Evolutionary conservation across 2,329 filamentous ascomycete species (phyloP).

Genomic region (Neocucurbitaria cava): DNA sequence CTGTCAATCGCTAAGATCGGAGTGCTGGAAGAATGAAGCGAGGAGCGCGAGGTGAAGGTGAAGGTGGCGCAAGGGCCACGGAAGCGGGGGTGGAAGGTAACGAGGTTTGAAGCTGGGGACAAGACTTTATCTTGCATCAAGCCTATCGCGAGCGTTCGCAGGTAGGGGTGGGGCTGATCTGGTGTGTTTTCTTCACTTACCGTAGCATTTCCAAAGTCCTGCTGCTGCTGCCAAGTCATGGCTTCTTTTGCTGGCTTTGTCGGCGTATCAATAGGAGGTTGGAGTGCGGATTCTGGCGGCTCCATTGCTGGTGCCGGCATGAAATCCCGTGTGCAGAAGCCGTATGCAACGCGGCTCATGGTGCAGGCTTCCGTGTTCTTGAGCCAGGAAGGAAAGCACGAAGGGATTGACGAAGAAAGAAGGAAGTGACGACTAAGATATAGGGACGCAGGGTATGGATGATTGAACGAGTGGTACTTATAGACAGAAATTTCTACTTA

Average conservation of each 20-base stretch:
- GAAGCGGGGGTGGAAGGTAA: background rate
- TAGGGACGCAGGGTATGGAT: background rate
- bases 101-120: background rate
- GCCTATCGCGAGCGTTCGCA: background rate
- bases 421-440: background rate
- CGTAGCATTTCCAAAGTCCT: slow-evolving; percentile 9
- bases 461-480: background rate
- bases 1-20: slow-evolving; percentile 6
- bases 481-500: no score
- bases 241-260: slow-evolving; percentile 1
- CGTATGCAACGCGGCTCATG: slow-evolving; percentile 7
- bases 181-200: slow-evolving; percentile 21
- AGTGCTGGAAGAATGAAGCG: background rate
- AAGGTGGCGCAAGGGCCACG: background rate
- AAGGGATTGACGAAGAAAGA: background rate
- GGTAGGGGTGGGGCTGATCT: background rate
- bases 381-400: background rate
- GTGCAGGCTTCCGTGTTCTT: background rate
- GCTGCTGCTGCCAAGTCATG: slow-evolving; percentile 30
- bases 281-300: background rate
- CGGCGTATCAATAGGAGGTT: background rate
- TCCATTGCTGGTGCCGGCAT: background rate
- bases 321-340: slow-evolving; percentile 3
- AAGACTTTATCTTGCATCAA: background rate
- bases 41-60: background rate